Base-by-base conservation (phyloP, 208 protist species). In the Spongospora subterranea region DNA sequence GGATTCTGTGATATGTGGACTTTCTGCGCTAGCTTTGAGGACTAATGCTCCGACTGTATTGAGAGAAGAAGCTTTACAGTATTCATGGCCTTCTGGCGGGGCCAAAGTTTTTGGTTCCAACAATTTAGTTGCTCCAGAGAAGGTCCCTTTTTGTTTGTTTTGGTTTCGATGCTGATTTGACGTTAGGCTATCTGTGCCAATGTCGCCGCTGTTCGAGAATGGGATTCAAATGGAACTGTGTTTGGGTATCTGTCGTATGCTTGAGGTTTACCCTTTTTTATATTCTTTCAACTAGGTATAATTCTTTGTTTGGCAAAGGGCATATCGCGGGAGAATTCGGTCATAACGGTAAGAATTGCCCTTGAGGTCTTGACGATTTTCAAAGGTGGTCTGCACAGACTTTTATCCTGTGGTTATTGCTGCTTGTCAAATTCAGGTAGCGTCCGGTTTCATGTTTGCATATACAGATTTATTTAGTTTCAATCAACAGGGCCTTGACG, bases 141-240 rank as follows among this genome's bases (percentile, higher is more conserved):
- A 91, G 71, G 71, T 82, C 11, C 6, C n/a, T 35, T 6, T 6
- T 43, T 40, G 6, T 39, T 35, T 43, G 6, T 35, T 82, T 6
- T 35, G n/a, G n/a, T 82, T 35, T 6, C 6, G 6, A 82, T 43
- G 40, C n/a, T 43, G 71, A 40, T 82, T 82, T 82, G 35, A 43
- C 6, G 6, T 39, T 43, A 82, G 50, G 89, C 89, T 88, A 89
- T 64, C 88, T n/a, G n/a, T 38, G 89, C 89, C 11, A 91, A 91
- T 60, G 0, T 0, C 6, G 66, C 71, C 17, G 89, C 89, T 66
- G 89, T 91, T 11, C 50, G 89, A n/a, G 89, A 91, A 88, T 91
- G 89, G 89, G 89, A 91, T n/a, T 90, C 71, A 20, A 91, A 91
- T 66, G 89, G 89, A 11, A 91, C 89, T 32, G 89, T 91, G 6